Percentiles rank a stretch among this genome's conserved stretches.
phyloP scores from a whole-genome alignment of 169 alveolate species.

The Eimeria sp. region DNA sequence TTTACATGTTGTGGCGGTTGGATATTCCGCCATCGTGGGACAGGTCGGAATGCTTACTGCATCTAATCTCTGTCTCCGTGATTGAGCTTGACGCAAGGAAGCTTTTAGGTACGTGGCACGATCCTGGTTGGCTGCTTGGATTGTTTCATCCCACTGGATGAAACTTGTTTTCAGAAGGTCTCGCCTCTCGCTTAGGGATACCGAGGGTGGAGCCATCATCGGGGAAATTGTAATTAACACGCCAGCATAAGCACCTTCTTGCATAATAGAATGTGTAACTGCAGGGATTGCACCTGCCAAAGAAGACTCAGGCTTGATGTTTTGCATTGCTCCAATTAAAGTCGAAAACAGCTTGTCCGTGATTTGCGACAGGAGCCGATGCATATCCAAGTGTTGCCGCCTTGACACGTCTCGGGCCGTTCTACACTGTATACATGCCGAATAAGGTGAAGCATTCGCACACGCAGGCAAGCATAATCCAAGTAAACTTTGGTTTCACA shows the following conservation, averaged over 20 bases:
- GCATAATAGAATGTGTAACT: not conserved
- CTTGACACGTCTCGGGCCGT: not conserved
- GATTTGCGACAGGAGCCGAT: conserved; percentile 31
- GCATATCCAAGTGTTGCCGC: conserved; percentile 40
- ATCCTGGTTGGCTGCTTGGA: not conserved
- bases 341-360: conserved; percentile 35
- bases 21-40: not conserved
- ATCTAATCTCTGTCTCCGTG: conserved; percentile 22
- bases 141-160: conserved; percentile 39
- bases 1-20: not conserved
- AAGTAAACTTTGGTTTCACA: not conserved
- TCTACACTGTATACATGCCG: not conserved
- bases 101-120: not conserved
- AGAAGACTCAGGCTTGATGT: not conserved
- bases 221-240: not conserved
- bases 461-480: not conserved
- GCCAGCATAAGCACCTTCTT: not conserved
- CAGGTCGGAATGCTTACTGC: not conserved
- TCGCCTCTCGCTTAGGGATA: not conserved
- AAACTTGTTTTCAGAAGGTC: conserved; percentile 10
- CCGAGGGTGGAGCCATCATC: conserved; percentile 51
- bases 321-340: not conserved
- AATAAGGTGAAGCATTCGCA: not conserved
- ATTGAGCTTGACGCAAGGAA: not conserved
- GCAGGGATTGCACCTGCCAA: not conserved